These are phyloP conservation scores for Chlamydomonas eustigma DNA, from an alignment of 139 green algal genomes.

Conservation along the genomic window DNA sequence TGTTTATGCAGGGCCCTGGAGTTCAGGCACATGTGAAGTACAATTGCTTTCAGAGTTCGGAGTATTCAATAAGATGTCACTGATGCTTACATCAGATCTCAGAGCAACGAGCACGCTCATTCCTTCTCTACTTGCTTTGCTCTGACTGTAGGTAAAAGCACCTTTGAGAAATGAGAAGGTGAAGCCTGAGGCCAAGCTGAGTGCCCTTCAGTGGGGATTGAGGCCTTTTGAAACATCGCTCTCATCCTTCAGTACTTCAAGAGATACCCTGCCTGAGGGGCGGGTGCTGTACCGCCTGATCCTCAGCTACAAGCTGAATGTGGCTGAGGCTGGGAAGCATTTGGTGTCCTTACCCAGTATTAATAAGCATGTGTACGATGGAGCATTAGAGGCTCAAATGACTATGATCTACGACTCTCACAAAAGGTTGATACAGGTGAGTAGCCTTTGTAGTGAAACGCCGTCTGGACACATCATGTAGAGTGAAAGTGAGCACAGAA, in stretches of 20 bases:
- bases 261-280: constrained; percentile 19
- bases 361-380: constrained; percentile 60
- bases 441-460: too few relatives aligned
- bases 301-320: constrained; percentile 78
- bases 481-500: too few relatives aligned
- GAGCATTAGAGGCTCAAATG: constrained; percentile 67
- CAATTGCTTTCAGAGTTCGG: too few relatives aligned
- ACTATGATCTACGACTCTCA: constrained; percentile 54
- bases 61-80: too few relatives aligned
- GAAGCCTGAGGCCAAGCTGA: constrained; percentile 58
- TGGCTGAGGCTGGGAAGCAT: constrained; percentile 71
- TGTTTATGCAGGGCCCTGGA: too few relatives aligned
- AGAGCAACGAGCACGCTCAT: too few relatives aligned
- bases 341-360: constrained; percentile 18
- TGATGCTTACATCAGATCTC: too few relatives aligned
- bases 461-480: too few relatives aligned
- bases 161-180: constrained; percentile 27
- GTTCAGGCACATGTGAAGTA: too few relatives aligned
- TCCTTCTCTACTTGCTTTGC: too few relatives aligned
- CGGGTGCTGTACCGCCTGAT: constrained; percentile 65
- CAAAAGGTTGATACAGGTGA: constrained; percentile 51
- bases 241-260: constrained; percentile 13
- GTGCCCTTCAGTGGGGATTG: constrained; percentile 40
- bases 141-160: constrained; percentile 1
- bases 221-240: constrained; percentile 40